These are phyloP conservation scores for Neonectria coccinea DNA, from an alignment of 2,329 filamentous ascomycete genomes.

Conservation along the genomic window DNA sequence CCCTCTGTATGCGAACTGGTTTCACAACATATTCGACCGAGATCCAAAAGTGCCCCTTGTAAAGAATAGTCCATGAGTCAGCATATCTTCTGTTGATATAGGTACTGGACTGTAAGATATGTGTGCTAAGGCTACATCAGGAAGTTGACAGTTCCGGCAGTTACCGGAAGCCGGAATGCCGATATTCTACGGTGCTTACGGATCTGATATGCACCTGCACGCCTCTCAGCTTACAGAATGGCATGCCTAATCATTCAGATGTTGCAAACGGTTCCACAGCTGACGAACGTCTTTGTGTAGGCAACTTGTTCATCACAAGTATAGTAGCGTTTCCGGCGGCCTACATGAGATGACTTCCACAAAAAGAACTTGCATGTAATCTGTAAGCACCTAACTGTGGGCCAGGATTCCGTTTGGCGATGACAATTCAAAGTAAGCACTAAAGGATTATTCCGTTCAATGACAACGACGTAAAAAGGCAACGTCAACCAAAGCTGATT, in stretches of 20 bases:
- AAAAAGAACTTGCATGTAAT: background rate
- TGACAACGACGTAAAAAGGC: background rate
- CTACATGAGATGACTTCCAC: background rate
- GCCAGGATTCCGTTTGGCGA: background rate
- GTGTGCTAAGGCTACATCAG: background rate
- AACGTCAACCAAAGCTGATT: background rate
- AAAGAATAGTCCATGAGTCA: background rate
- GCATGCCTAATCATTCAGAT: background rate
- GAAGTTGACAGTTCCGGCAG: background rate
- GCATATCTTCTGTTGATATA: background rate
- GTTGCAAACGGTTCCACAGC: background rate
- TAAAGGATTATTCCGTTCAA: background rate
- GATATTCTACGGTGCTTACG: background rate
- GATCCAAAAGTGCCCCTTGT: background rate
- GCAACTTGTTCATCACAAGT: background rate
- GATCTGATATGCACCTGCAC: background rate
- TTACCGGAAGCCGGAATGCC: background rate
- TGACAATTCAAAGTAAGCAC: background rate
- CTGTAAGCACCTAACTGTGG: background rate
- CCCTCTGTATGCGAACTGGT: background rate
- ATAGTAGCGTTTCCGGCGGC: background rate
- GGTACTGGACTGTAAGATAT: background rate
- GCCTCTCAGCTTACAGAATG: slow-evolving; percentile 9
- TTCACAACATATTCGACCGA: background rate
- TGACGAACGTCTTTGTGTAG: background rate